Percentiles rank a stretch among this genome's conserved stretches.
These are phyloP conservation scores for Triglochin maritima DNA, from an alignment of 106 monocot species.

Conservation along the genomic window DNA sequence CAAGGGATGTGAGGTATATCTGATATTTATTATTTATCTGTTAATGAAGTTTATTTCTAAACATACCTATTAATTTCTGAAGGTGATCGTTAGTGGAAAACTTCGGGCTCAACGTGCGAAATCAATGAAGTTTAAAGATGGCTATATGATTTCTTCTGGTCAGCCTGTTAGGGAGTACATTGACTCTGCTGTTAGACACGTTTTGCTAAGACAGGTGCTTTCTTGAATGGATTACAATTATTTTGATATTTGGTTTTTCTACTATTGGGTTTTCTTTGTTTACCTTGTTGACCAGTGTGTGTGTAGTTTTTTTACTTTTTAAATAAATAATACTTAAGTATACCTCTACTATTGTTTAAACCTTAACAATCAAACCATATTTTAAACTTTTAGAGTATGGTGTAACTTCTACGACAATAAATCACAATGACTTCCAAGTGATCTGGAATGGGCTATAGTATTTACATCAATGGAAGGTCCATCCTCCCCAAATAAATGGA, in stretches of 20 bases:
- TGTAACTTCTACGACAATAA: too few relatives aligned
- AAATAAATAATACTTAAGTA: too few relatives aligned
- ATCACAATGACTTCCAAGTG: too few relatives aligned
- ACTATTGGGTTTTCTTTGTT: neutral
- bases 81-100: conserved; percentile 32
- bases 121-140: conserved; percentile 31
- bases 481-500: too few relatives aligned
- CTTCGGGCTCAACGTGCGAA: conserved; percentile 27
- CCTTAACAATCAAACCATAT: too few relatives aligned
- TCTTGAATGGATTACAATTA: neutral
- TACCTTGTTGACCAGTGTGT: neutral
- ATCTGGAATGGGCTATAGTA: too few relatives aligned
- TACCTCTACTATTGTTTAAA: too few relatives aligned
- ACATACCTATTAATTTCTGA: neutral
- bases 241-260: neutral
- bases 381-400: too few relatives aligned
- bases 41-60: neutral
- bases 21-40: neutral
- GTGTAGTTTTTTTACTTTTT: too few relatives aligned
- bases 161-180: conserved; percentile 31
- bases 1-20: conserved; percentile 61
- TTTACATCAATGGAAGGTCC: too few relatives aligned
- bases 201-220: conserved; percentile 26
- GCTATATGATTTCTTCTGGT: conserved; percentile 30
- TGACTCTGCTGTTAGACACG: conserved; percentile 26